phyloP scores from a whole-genome alignment of 805 yeast genomes.

The Candida fluviatilis region DNA sequence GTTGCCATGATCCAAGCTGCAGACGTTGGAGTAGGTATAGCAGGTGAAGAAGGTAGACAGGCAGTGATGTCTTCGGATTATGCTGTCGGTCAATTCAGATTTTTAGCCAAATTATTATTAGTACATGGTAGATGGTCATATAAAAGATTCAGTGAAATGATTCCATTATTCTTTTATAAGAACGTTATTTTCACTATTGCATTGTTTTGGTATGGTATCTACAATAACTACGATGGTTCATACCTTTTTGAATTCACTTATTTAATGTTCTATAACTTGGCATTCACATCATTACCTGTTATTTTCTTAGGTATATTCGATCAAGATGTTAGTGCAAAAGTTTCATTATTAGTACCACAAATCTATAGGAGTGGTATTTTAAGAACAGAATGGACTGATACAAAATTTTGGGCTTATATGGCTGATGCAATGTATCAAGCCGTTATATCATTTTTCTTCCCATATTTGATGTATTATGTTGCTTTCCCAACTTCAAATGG shows the following conservation, averaged over 20 bases:
- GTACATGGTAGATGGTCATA: constrained; percentile 89
- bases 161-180: constrained; percentile 76
- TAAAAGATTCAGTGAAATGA: constrained; percentile 77
- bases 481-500: constrained; percentile 43
- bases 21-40: constrained; percentile 84
- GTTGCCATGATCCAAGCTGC: constrained; percentile 91
- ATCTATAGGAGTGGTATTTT: constrained; percentile 69
- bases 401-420: constrained; percentile 71
- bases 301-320: constrained; percentile 76
- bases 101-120: constrained; percentile 56
- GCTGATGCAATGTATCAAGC: constrained; percentile 76
- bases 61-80: constrained; percentile 88
- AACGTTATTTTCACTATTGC: constrained; percentile 73
- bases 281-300: constrained; percentile 77
- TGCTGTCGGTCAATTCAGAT: constrained; percentile 81
- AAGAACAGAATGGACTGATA: constrained; percentile 65
- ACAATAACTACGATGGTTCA: constrained; percentile 72
- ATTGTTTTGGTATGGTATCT: constrained; percentile 77
- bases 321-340: constrained; percentile 71
- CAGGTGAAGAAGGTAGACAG: constrained; percentile 89
- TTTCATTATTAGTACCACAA: constrained; percentile 71
- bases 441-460: constrained; percentile 67
- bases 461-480: constrained; percentile 45
- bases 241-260: constrained; percentile 76
- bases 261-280: constrained; percentile 77